These are phyloP conservation scores for Backusella luteola DNA, from an alignment of 192 early-diverging fungal genomes.

Conservation along the genomic window DNA sequence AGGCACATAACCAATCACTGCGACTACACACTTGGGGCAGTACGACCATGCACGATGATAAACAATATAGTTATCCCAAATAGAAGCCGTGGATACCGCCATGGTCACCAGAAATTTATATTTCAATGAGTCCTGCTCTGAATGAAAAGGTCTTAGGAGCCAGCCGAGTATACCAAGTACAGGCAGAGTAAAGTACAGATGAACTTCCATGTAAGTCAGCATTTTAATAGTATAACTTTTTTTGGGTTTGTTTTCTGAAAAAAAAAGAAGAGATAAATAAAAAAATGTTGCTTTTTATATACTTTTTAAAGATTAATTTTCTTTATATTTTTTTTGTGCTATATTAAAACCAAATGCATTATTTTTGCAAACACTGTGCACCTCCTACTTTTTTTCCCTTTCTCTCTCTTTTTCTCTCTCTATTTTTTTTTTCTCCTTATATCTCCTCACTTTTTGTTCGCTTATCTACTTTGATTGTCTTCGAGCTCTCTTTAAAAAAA, in stretches of 20 bases:
- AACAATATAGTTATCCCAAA: constrained; percentile 60
- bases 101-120: constrained; percentile 31
- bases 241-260: background rate
- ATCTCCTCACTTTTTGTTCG: background rate
- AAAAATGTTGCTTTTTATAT: constrained; percentile 10
- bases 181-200: constrained; percentile 50
- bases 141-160: constrained; percentile 36
- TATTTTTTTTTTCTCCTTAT: background rate
- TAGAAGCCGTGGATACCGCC: constrained; percentile 48
- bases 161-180: constrained; percentile 27
- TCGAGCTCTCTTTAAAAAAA: constrained; percentile 2
- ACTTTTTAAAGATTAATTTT: background rate
- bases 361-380: background rate
- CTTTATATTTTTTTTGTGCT: background rate
- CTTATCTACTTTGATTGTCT: background rate
- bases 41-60: constrained; percentile 53
- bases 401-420: background rate
- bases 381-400: background rate
- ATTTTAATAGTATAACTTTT: constrained; percentile 1
- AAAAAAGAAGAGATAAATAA: background rate
- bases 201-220: constrained; percentile 55
- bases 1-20: constrained; percentile 57
- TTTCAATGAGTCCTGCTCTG: constrained; percentile 28
- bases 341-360: background rate
- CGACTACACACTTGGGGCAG: constrained; percentile 42